Percentiles rank a stretch among this genome's conserved stretches.
Evolutionary conservation across 192 early-diverging fungal genomes (phyloP).

Genomic region (Coemansia sp.): DNA sequence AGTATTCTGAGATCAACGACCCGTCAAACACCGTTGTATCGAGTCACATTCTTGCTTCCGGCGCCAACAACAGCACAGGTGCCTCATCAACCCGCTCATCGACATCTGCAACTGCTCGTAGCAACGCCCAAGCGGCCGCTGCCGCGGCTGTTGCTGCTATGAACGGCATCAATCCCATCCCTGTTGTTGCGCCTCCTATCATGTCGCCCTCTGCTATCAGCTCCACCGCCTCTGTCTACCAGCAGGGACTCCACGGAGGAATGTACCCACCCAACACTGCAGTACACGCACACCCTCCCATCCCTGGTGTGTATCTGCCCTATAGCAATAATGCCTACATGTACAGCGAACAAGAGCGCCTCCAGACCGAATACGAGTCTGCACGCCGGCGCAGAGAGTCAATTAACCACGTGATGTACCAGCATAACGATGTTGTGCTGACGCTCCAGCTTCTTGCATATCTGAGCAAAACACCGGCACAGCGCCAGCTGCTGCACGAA

Average conservation of each 20-base stretch:
- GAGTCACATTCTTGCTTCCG: slow-evolving; percentile 45
- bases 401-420: slow-evolving; percentile 63
- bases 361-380: slow-evolving; percentile 41
- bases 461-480: slow-evolving; percentile 83
- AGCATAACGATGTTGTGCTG: slow-evolving; percentile 79
- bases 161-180: slow-evolving; percentile 28
- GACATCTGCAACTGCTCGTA: slow-evolving; percentile 32
- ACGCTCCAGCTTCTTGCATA: slow-evolving; percentile 85
- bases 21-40: slow-evolving; percentile 43
- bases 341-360: slow-evolving; percentile 49
- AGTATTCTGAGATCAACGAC: slow-evolving; percentile 42
- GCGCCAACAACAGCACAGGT: slow-evolving; percentile 44
- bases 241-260: slow-evolving; percentile 36
- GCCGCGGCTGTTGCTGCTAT: slow-evolving; percentile 40
- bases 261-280: slow-evolving; percentile 18
- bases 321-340: slow-evolving; percentile 44
- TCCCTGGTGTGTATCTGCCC: slow-evolving; percentile 25
- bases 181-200: slow-evolving; percentile 18
- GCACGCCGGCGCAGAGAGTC: slow-evolving; percentile 37
- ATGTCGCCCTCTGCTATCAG: slow-evolving; percentile 6
- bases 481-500: slow-evolving; percentile 60
- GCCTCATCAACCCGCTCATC: slow-evolving; percentile 22
- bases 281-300: slow-evolving; percentile 5
- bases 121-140: slow-evolving; percentile 42
- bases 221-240: slow-evolving; percentile 39